A percentile compares a stretch with the other conserved stretches of the same genome.
These are phyloP conservation scores for Sinapis alba DNA, from an alignment of 441 rosid species.

Conservation along the genomic window DNA sequence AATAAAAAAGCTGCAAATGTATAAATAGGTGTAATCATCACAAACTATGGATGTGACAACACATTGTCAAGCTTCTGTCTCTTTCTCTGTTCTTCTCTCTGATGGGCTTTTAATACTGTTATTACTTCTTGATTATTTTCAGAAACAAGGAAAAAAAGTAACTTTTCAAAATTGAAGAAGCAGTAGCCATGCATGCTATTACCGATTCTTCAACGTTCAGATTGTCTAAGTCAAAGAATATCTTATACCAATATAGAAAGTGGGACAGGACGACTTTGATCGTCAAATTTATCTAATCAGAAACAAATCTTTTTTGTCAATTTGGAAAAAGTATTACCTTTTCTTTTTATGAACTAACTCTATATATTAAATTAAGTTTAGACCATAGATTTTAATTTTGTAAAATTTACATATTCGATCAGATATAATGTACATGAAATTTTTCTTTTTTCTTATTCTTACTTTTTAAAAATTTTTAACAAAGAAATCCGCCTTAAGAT, in stretches of 20 bases:
- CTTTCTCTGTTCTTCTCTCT: conserved; percentile 35
- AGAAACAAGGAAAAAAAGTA: not conserved
- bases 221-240: conserved; percentile 30
- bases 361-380: too few species aligned
- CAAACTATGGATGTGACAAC: conserved; percentile 60
- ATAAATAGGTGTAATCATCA: conserved; percentile 52
- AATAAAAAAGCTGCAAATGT: conserved; percentile 35
- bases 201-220: conserved; percentile 21
- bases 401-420: too few species aligned
- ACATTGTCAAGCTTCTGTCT: conserved; percentile 43
- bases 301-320: not conserved
- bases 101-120: conserved; percentile 14
- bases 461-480: too few species aligned
- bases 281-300: not conserved
- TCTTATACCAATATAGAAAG: conserved; percentile 40
- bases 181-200: conserved; percentile 30
- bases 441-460: too few species aligned
- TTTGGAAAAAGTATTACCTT: too few species aligned
- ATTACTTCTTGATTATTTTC: conserved; percentile 7
- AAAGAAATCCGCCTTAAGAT: too few species aligned
- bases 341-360: too few species aligned
- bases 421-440: too few species aligned
- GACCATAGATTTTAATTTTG: too few species aligned
- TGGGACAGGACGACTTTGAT: conserved; percentile 35
- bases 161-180: not conserved